phyloP scores from a whole-genome alignment of 2,329 filamentous ascomycete species.

The Sordariomycetes sp. region DNA sequence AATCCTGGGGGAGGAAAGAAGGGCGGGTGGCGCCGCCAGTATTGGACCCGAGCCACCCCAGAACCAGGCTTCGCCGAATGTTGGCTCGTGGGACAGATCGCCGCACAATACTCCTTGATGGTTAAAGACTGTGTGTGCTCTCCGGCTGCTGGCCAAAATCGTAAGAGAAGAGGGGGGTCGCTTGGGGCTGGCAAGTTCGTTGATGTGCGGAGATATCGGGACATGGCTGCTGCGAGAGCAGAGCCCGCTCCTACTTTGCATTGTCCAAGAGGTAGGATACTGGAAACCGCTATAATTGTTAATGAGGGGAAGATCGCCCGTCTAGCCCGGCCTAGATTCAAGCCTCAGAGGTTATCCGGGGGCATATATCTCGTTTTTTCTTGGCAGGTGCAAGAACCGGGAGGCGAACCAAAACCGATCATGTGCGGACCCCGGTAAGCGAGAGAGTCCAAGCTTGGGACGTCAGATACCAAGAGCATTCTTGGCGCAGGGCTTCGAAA shows the following conservation, averaged over 20 bases:
- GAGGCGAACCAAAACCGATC: conserved; percentile 1
- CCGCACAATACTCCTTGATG: not conserved
- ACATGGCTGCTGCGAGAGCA: not conserved
- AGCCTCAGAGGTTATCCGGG: not conserved
- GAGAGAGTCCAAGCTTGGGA: conserved; percentile 2
- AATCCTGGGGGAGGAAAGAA: not conserved
- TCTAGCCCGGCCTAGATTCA: not conserved
- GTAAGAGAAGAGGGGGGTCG: not conserved
- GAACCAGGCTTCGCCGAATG: not conserved
- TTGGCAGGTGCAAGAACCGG: not conserved
- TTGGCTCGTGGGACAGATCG: not conserved
- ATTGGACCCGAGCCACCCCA: not conserved
- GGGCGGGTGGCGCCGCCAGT: not conserved
- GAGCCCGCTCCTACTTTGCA: not conserved
- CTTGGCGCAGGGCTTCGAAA: not conserved
- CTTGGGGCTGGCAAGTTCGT: not conserved
- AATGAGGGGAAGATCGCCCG: not conserved
- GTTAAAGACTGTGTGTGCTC: not conserved
- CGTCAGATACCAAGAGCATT: not conserved
- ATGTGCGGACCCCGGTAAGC: conserved; percentile 3
- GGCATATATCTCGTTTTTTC: not conserved
- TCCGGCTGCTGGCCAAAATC: not conserved
- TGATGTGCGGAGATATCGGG: not conserved
- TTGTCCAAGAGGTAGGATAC: conserved; percentile 1
- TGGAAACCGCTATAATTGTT: not conserved